These are phyloP conservation scores for Plasmodium falciparum DNA, from an alignment of 169 alveolate species.

Conservation along the genomic window DNA sequence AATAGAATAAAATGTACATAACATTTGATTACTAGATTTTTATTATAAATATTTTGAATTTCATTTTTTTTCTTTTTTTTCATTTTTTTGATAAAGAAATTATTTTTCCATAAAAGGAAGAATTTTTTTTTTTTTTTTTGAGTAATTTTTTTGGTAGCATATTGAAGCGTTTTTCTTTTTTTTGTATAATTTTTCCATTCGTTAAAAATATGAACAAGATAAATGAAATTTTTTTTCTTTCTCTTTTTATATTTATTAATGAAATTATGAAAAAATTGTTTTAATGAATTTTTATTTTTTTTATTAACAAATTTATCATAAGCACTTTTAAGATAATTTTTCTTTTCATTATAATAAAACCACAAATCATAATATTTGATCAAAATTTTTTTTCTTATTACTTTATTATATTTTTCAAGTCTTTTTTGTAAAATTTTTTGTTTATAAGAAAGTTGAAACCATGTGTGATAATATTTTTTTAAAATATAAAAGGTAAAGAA, in stretches of 20 bases:
- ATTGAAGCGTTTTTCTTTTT: conserved; percentile 1
- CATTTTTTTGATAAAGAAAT: conserved; percentile 3
- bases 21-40: conserved; percentile 45
- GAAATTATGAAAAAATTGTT: conserved; percentile 9
- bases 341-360: conserved; percentile 33
- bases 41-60: conserved; percentile 53
- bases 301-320: conserved; percentile 15
- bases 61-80: conserved; percentile 41
- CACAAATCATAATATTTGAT: conserved; percentile 35
- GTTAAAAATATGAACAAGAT: conserved; percentile 41
- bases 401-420: neutral
- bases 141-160: conserved; percentile 7
- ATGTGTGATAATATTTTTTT: neutral
- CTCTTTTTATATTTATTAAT: conserved; percentile 41
- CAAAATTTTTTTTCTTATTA: conserved; percentile 5
- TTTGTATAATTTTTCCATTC: conserved; percentile 59
- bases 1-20: conserved; percentile 48
- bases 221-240: conserved; percentile 51
- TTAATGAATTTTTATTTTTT: conserved; percentile 2
- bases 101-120: conserved; percentile 31
- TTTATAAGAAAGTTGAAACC: conserved; percentile 10
- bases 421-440: conserved; percentile 13
- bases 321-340: conserved; percentile 12
- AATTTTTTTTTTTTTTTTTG: conserved; percentile 26
- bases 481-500: conserved; percentile 18